phyloP scores from a whole-genome alignment of 352 stramenopile species.

The Globisporangium barbulae region DNA sequence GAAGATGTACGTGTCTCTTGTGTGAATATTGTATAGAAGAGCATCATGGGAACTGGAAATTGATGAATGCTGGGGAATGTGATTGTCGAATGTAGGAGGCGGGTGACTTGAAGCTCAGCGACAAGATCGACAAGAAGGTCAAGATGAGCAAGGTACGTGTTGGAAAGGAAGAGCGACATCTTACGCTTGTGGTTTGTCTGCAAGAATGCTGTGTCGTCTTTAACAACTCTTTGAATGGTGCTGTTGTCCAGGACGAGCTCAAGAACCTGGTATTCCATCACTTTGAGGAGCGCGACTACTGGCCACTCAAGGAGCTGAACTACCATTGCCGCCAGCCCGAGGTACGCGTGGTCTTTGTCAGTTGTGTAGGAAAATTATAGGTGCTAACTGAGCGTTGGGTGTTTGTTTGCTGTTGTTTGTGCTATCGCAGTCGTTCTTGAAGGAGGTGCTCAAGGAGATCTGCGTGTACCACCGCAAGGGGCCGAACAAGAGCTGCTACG shows the following conservation, averaged over 20 bases:
- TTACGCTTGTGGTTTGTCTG: neutral
- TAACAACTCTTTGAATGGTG: conserved; percentile 2
- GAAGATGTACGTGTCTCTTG: conserved; percentile 46
- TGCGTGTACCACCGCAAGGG: conserved; percentile 87
- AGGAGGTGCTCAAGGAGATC: conserved; percentile 88
- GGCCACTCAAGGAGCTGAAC: conserved; percentile 88
- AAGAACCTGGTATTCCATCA: conserved; percentile 87
- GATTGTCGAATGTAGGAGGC: conserved; percentile 31
- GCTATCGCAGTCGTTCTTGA: conserved; percentile 68
- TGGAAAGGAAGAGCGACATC: neutral
- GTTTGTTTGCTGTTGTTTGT: neutral
- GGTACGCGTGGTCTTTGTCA: conserved; percentile 27
- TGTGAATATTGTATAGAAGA: neutral
- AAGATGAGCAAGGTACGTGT: conserved; percentile 84
- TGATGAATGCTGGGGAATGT: neutral
- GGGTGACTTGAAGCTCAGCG: conserved; percentile 48
- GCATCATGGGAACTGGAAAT: conserved; percentile 2
- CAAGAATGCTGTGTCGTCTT: neutral
- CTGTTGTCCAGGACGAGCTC: conserved; percentile 62
- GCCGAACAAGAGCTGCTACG: conserved; percentile 89
- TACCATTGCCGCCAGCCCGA: conserved; percentile 86
- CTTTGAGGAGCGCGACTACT: conserved; percentile 86
- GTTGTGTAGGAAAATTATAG: neutral
- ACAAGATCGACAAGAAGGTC: conserved; percentile 84
- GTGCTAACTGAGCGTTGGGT: neutral